These are phyloP conservation scores for Grosmannia serpens DNA, from an alignment of 2,329 filamentous ascomycete genomes.

Conservation along the genomic window DNA sequence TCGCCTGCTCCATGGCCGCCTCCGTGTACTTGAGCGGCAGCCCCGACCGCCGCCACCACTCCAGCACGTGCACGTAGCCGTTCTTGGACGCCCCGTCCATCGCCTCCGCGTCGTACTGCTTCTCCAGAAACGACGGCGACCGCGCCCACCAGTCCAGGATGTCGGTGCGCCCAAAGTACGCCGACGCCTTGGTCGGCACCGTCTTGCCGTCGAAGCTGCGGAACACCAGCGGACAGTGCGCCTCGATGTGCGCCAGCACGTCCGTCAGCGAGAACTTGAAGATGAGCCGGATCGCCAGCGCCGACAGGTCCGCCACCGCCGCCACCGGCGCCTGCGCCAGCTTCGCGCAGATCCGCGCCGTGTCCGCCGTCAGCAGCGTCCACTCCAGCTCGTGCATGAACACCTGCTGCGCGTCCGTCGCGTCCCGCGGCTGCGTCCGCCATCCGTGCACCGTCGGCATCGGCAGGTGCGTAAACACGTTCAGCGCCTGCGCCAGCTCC, in stretches of 20 bases:
- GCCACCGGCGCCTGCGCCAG: conserved; percentile 61
- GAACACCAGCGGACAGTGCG: conserved; percentile 60
- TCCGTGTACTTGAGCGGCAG: conserved; percentile 78
- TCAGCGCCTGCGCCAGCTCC: conserved; percentile 74
- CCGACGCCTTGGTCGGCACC: conserved; percentile 77
- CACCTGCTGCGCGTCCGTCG: conserved; percentile 54
- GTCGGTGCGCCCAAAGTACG: conserved; percentile 71
- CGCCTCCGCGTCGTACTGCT: conserved; percentile 76
- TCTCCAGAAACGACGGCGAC: conserved; percentile 69
- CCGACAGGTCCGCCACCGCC: conserved; percentile 59
- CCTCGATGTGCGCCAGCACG: conserved; percentile 57
- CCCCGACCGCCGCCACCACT: conserved; percentile 76
- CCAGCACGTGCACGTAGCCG: conserved; percentile 73
- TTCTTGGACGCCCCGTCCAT: conserved; percentile 79
- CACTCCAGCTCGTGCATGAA: conserved; percentile 76
- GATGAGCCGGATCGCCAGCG: conserved; percentile 74
- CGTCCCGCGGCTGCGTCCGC: conserved; percentile 45
- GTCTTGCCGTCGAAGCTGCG: conserved; percentile 78
- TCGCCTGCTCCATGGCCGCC: conserved; percentile 76
- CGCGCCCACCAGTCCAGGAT: conserved; percentile 88
- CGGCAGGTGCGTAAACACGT: conserved; percentile 66
- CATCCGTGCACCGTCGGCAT: conserved; percentile 55
- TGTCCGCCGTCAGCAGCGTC: conserved; percentile 63
- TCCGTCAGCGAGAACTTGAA: conserved; percentile 81
- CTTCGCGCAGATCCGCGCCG: conserved; percentile 60